Evolutionary conservation across 768 basidiomycete genomes (phyloP), one percentile per base, ranked within the genome.

Genomic region (Podaxis carcinomalis): DNA sequence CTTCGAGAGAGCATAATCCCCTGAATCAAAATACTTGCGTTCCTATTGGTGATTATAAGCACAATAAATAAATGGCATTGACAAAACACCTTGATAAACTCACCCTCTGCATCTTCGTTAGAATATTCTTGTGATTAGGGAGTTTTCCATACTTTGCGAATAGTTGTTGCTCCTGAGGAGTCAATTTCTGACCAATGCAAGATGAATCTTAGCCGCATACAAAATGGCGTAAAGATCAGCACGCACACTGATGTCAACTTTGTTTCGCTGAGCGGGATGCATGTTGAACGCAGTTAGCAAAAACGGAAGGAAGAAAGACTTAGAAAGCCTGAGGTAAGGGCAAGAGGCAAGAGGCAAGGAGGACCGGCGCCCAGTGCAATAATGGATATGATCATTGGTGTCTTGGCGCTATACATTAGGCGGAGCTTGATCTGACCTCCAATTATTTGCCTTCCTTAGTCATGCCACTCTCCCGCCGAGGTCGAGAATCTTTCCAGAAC

Each of bases 11-110:
- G 95, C 95, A 70, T 98, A 98, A 74, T 99, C 97, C 61, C 97
- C 97, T 59, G 96, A 98, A 77, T 98, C 97, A 74, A 99, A 99
- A 78, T 94, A 99, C 76, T 98, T 98, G 69, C 97, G 92, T 71
- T 99, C 96, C 95, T 98, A 67, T 39, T 56, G 60, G 68, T 54
- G 63, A 21, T 64, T 64, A 60, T 57, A 39, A 65, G 52, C 55
- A 62, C 47, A 63, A 40, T 58, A 39, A 63, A 40, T 58, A 39
- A 58, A 46, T 63, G 54, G 63, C 58, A 27, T 39, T 56, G 60
- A 57, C 63, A 40, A 32, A 59, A 49, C 59, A n/a, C 28, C 37
- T 36, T 42, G 37, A 56, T 37, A 14, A 28, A 69, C 80, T 53
- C 49, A 92, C 95, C 87, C 93, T 96, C 75, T 95, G 93, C 89